Evolutionary conservation across 495 filamentous ascomycete genomes (phyloP).

Genomic region (Letharia columbiana): DNA sequence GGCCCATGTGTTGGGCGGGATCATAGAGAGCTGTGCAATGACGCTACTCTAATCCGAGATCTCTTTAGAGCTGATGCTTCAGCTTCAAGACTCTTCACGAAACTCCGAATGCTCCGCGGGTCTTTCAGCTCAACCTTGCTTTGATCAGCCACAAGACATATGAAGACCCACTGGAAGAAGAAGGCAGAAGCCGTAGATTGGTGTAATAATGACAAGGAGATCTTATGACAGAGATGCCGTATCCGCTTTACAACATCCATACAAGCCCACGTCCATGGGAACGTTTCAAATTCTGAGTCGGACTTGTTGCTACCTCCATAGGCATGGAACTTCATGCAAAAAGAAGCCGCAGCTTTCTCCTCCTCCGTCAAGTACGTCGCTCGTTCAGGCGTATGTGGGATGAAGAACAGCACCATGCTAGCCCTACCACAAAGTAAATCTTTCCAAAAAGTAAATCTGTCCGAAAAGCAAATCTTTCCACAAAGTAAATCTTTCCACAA

Average conservation of each 20-base stretch:
- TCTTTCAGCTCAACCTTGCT: neutral
- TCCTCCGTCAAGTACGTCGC: slow-evolving; percentile 36
- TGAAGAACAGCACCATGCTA: slow-evolving; percentile 39
- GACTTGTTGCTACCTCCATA: slow-evolving; percentile 31
- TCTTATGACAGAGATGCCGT: slow-evolving; percentile 25
- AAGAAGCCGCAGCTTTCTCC: slow-evolving; percentile 30
- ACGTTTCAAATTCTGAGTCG: slow-evolving; percentile 38
- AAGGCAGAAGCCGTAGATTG: slow-evolving; percentile 37
- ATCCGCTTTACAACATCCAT: slow-evolving; percentile 36
- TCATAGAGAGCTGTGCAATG: slow-evolving; percentile 43
- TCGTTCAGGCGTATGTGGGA: slow-evolving; percentile 38
- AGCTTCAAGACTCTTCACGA: neutral
- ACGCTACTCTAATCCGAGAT: slow-evolving; percentile 40
- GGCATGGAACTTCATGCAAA: slow-evolving; percentile 37
- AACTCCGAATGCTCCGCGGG: neutral
- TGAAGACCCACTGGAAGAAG: slow-evolving; percentile 32
- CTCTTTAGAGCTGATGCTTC: slow-evolving; percentile 41
- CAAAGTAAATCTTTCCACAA: slow-evolving; percentile 17
- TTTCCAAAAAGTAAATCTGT: slow-evolving; percentile 17
- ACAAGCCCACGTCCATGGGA: slow-evolving; percentile 36
- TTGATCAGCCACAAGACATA: too few relatives aligned
- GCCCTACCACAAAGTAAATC: slow-evolving; percentile 34
- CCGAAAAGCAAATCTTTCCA: neutral
- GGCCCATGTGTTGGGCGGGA: slow-evolving; percentile 39
- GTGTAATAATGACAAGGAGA: slow-evolving; percentile 24